Evolutionary conservation across 148 eudicot species (phyloP).

Genomic region (Camellia sinensis): DNA sequence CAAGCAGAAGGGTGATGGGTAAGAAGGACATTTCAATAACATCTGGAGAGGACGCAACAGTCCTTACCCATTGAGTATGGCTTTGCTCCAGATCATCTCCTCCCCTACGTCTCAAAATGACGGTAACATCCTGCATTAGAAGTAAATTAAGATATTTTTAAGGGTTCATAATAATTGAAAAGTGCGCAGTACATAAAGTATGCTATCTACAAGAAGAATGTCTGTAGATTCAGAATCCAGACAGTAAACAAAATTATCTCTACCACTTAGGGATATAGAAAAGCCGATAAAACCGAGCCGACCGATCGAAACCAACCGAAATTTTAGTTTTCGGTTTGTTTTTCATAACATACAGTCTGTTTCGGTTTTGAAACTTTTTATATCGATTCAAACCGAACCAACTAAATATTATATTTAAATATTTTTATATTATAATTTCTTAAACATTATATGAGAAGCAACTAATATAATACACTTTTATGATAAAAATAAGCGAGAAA

Average conservation of each 20-base stretch:
- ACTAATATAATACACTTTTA: too few species aligned
- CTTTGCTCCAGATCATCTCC: constrained; percentile 95
- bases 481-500: too few species aligned
- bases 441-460: too few species aligned
- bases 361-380: too few species aligned
- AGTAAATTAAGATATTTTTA: constrained; percentile 13
- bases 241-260: not conserved
- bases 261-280: not conserved
- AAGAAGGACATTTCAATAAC: constrained; percentile 78
- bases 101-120: constrained; percentile 94
- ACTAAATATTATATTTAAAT: too few species aligned
- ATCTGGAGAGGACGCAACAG: constrained; percentile 78
- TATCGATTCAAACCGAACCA: too few species aligned
- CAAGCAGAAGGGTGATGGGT: constrained; percentile 69
- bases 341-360: too few species aligned
- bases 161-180: constrained; percentile 2
- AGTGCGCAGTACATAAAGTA: not conserved
- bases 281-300: too few species aligned
- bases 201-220: not conserved
- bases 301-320: too few species aligned
- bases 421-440: too few species aligned
- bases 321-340: too few species aligned
- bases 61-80: constrained; percentile 73
- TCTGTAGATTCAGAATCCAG: not conserved
- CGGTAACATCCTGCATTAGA: constrained; percentile 84